These are phyloP conservation scores for Panaeolus papilionaceus DNA, from an alignment of 768 basidiomycete genomes.

Conservation along the genomic window DNA sequence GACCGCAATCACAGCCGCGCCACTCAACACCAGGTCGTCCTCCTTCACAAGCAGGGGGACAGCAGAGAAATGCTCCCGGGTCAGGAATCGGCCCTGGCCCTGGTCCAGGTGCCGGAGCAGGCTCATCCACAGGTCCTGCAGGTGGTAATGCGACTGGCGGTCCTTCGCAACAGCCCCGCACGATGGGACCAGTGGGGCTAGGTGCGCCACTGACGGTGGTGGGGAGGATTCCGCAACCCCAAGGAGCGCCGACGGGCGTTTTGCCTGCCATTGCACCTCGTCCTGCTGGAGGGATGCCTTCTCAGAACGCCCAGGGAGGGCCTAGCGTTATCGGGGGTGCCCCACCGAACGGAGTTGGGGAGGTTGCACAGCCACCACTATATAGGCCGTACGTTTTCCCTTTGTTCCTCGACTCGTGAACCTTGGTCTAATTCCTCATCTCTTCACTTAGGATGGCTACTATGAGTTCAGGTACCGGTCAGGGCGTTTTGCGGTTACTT, in stretches of 20 bases:
- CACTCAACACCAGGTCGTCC: conserved; percentile 49
- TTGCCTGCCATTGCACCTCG: conserved; percentile 14
- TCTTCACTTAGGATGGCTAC: conserved; percentile 8
- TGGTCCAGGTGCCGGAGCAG: neutral
- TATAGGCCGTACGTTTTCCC: conserved; percentile 15
- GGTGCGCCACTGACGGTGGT: conserved; percentile 35
- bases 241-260: conserved; percentile 17
- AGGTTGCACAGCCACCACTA: conserved; percentile 18
- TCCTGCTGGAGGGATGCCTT: conserved; percentile 9
- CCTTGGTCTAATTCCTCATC: neutral
- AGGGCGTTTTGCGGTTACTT: conserved; percentile 67
- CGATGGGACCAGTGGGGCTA: conserved; percentile 16
- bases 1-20: conserved; percentile 69
- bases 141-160: conserved; percentile 6
- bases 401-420: conserved; percentile 10
- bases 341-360: conserved; percentile 11
- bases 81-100: conserved; percentile 5
- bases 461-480: conserved; percentile 50
- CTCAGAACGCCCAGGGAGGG: conserved; percentile 9
- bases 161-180: conserved; percentile 35
- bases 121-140: conserved; percentile 13
- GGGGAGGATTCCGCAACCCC: conserved; percentile 29
- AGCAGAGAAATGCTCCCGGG: conserved; percentile 8
- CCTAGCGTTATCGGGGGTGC: conserved; percentile 7
- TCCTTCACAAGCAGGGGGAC: conserved; percentile 52